Conservation (phyloP, 768 basidiomycete species). For the Rhizopogon vinicolor region DNA sequence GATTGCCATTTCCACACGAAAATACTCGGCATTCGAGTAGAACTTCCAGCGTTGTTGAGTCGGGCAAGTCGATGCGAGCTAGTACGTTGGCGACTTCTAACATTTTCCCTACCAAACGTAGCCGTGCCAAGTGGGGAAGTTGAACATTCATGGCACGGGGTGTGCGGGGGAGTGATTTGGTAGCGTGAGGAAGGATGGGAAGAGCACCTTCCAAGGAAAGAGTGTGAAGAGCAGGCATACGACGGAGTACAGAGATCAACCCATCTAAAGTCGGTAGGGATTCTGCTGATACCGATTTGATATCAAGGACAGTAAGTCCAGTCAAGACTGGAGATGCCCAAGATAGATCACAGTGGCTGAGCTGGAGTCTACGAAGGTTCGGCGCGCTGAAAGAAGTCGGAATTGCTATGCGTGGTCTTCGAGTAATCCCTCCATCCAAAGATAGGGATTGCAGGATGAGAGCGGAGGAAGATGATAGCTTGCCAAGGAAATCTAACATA, state of each 20-base stretch:
- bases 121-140: not conserved
- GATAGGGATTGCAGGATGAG: constrained; percentile 30
- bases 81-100: not conserved
- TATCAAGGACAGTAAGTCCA: constrained; percentile 32
- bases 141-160: not conserved
- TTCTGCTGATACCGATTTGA: constrained; percentile 22
- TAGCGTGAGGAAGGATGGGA: constrained; percentile 10
- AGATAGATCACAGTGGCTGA: constrained; percentile 29
- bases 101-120: not conserved
- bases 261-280: constrained; percentile 27
- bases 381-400: constrained; percentile 17
- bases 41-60: not conserved
- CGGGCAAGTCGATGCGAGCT: not conserved
- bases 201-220: constrained; percentile 34
- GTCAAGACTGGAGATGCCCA: constrained; percentile 32
- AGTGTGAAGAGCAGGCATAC: constrained; percentile 28
- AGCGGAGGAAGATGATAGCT: constrained; percentile 15
- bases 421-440: constrained; percentile 12
- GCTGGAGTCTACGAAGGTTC: constrained; percentile 30
- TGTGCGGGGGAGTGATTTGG: not conserved
- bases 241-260: constrained; percentile 28
- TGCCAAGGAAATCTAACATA: constrained; percentile 23
- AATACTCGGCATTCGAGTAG: not conserved
- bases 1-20: not conserved
- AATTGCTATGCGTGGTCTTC: not conserved